Evolutionary conservation across 768 basidiomycete genomes (phyloP).

Genomic region (Suillus fuscotomentosus): DNA sequence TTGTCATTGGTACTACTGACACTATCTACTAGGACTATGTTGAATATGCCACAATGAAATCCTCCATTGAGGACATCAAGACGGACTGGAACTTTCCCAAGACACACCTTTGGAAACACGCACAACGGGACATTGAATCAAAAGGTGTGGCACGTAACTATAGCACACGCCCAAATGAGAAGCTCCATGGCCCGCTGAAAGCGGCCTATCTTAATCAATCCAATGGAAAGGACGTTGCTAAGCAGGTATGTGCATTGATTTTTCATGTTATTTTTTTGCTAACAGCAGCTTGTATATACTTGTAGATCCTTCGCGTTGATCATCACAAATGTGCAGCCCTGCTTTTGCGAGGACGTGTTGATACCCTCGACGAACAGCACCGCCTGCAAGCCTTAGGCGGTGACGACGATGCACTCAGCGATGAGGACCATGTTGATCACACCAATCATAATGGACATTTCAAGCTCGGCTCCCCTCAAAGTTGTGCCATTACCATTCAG

Average conservation of each 20-base stretch:
- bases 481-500: neutral
- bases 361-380: neutral
- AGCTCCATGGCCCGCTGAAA: constrained; percentile 26
- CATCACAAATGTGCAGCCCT: neutral
- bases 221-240: constrained; percentile 32
- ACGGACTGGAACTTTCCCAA: constrained; percentile 36
- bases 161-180: constrained; percentile 32
- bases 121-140: constrained; percentile 26
- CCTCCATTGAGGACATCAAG: constrained; percentile 15
- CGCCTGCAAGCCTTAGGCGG: constrained; percentile 13
- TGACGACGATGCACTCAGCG: neutral
- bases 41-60: neutral
- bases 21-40: neutral
- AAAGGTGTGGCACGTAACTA: constrained; percentile 32
- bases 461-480: constrained; percentile 1
- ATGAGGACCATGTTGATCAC: neutral
- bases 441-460: neutral
- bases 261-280: too few relatives aligned
- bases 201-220: constrained; percentile 22
- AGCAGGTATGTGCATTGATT: constrained; percentile 22
- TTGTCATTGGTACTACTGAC: neutral
- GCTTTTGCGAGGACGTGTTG: neutral
- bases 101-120: constrained; percentile 28
- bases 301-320: constrained; percentile 1
- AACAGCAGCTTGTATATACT: neutral